phyloP scores from a whole-genome alignment of 2,329 filamentous ascomycete species.

The Aspergillus nomiae region DNA sequence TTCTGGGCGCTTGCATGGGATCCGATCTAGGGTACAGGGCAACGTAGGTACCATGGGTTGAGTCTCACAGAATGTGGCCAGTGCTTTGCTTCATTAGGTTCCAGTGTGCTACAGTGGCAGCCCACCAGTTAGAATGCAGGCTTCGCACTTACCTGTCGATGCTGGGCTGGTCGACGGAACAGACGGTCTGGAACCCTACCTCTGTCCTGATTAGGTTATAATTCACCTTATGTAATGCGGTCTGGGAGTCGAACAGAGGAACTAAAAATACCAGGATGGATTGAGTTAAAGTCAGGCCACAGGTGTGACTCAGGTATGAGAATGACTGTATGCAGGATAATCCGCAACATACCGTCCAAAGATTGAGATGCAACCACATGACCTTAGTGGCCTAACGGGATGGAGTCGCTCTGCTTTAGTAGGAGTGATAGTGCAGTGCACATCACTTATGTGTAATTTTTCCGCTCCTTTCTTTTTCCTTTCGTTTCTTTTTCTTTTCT shows the following conservation, averaged over 20 bases:
- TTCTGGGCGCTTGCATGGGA: conserved; percentile 6
- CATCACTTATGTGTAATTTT: conserved; percentile 1
- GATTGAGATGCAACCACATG: conserved; percentile 4
- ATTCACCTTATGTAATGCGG: not conserved
- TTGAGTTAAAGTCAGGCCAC: not conserved
- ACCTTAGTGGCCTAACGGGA: not conserved
- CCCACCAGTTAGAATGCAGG: conserved; percentile 5
- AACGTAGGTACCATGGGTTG: not conserved
- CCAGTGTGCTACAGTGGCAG: conserved; percentile 3
- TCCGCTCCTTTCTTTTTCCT: not conserved
- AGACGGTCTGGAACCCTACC: conserved; percentile 8
- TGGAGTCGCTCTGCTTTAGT: not conserved
- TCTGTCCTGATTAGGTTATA: conserved; percentile 2
- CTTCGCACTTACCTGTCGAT: not conserved
- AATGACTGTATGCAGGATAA: not conserved
- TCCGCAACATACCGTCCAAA: not conserved
- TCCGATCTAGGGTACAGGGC: conserved; percentile 10
- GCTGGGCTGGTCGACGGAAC: not conserved
- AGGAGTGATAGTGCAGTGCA: not conserved
- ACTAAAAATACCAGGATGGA: not conserved
- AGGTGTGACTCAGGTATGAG: not conserved
- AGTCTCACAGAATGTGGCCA: conserved; percentile 15
- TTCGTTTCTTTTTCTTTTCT: not conserved
- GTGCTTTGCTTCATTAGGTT: conserved; percentile 14
- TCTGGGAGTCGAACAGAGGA: not conserved